Evolutionary conservation across 1,284 basidiomycete genomes (phyloP), one percentile per base, ranked within the genome.

Genomic region (Ganoderma multipileum): DNA sequence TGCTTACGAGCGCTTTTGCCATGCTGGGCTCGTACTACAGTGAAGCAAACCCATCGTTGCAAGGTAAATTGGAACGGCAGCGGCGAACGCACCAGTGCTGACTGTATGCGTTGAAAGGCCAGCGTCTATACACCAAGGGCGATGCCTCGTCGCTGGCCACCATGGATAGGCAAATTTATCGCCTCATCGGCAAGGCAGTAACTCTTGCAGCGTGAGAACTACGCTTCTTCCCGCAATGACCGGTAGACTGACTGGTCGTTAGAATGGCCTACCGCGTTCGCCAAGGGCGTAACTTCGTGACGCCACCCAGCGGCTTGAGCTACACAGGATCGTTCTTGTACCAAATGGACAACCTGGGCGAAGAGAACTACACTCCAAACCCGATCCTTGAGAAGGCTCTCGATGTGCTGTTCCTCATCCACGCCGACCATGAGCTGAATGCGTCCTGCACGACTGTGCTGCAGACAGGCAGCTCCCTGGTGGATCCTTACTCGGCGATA

Each of bases 101-200:
- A 60, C 23, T 18, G 12, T 2, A 38, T 28, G 23, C 23, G 39
- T 4, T 58, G 36, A 55, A 71, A 90, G 95, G 95, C 7, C 95
- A 96, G 78, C 90, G 80, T 20, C 82, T 96, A 52, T 96, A 86
- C 80, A 95, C 93, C 3, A 88, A 86, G 68, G 88, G 89, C 18
- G 87, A 92, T 75, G 83, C 83, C 8, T 84, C 76, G 0, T 91
- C 92, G 2, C 84, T 96, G 4, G 89, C 85, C 38, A 84, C 88
- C 57, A 93, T 96, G 91, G 95, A 96, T 80, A 94, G 94, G 82
- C 95, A 96, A 77, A 96, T 96, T 63, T 95, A 91, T 80, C 84
- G 95, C 67, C 80, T 96, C 3, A 91, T 96, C 66, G 95, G 95
- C 23, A 96, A 96, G 77, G 91, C 93, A 14, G 94, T 93, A 1